Conservation (phyloP, 805 yeast genomes). For the Metschnikowia orientalis region DNA sequence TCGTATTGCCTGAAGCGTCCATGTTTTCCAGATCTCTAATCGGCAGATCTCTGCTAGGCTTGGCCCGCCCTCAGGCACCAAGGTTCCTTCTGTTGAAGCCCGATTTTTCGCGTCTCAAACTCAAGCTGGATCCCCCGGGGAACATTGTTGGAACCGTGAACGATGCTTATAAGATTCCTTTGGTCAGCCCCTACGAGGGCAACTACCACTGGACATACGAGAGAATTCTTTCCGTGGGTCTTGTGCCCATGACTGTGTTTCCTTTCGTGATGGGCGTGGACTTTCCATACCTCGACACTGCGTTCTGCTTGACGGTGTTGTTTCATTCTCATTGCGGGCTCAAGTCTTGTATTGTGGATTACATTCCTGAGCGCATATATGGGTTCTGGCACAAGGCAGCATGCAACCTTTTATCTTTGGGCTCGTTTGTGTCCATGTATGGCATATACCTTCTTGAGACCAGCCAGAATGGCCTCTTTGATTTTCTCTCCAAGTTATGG, state of each 20-base stretch:
- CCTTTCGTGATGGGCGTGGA: constrained; percentile 77
- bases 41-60: constrained; percentile 11
- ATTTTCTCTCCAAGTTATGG: constrained; percentile 64
- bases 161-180: constrained; percentile 75
- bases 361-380: constrained; percentile 82
- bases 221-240: constrained; percentile 59
- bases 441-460: constrained; percentile 84
- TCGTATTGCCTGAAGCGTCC: too few species aligned
- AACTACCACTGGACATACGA: constrained; percentile 94
- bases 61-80: constrained; percentile 4
- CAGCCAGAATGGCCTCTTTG: constrained; percentile 72
- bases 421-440: constrained; percentile 64
- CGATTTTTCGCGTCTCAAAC: constrained; percentile 46
- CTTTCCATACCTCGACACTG: constrained; percentile 66
- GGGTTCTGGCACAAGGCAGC: constrained; percentile 73
- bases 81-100: constrained; percentile 29
- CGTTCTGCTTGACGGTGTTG: constrained; percentile 59
- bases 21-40: constrained; percentile 12
- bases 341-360: constrained; percentile 87
- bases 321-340: constrained; percentile 84
- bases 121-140: constrained; percentile 82
- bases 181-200: constrained; percentile 63
- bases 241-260: constrained; percentile 71
- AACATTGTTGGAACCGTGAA: constrained; percentile 89
- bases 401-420: constrained; percentile 61